Percentiles rank a stretch among this genome's conserved stretches.
Conservation (phyloP, 2,329 filamentous ascomycete genomes). For the Pleomassaria siparia region DNA sequence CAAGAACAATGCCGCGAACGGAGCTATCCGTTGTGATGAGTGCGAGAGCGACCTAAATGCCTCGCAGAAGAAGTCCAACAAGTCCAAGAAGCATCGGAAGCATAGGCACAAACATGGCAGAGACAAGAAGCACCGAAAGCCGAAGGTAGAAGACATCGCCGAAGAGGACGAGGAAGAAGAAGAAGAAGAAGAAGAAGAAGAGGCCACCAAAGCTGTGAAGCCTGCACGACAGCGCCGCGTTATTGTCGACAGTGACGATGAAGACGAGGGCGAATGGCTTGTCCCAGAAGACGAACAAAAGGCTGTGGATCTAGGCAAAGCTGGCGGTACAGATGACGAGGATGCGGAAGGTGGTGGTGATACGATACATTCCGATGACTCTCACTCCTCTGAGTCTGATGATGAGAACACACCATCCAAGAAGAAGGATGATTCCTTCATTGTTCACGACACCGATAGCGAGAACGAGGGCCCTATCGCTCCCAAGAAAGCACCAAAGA, state of each 20-base stretch:
- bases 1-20: conserved; percentile 55
- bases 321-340: conserved; percentile 84
- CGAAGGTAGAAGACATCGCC: no score
- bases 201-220: conserved; percentile 28
- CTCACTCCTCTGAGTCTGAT: conserved; percentile 63
- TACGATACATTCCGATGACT: conserved; percentile 72
- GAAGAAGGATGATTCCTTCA: conserved; percentile 33
- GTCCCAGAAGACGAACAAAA: conserved; percentile 68
- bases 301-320: conserved; percentile 66
- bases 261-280: conserved; percentile 75
- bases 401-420: conserved; percentile 40
- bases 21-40: conserved; percentile 66
- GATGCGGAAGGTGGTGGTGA: conserved; percentile 86
- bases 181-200: conserved; percentile 40
- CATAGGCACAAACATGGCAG: conserved; percentile 20
- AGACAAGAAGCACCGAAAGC: conserved; percentile 50
- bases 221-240: conserved; percentile 41
- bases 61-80: conserved; percentile 44
- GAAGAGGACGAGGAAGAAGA: conserved; percentile 34
- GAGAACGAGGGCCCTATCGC: conserved; percentile 41
- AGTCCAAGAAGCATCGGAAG: conserved; percentile 50
- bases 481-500: conserved; percentile 21
- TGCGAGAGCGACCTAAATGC: conserved; percentile 75
- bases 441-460: conserved; percentile 40
- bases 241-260: conserved; percentile 67